These are phyloP conservation scores for Malassezia caprae DNA, from an alignment of 1,284 basidiomycete species.

Conservation along the genomic window DNA sequence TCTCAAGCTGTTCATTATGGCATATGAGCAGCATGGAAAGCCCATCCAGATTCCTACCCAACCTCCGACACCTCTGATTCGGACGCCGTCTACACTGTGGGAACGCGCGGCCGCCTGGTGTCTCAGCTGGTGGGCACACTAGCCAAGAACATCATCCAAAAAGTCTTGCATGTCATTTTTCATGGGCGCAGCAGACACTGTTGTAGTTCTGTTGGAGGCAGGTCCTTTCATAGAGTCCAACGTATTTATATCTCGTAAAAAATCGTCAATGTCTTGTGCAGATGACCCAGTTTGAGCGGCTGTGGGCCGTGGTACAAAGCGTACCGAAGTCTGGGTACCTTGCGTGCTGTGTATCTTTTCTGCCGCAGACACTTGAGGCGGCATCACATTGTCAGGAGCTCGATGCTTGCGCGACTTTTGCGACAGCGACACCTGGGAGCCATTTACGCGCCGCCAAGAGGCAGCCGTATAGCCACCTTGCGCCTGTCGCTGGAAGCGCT, in stretches of 20 bases:
- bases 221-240: background rate
- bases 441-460: background rate
- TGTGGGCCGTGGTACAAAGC: slow-evolving; percentile 3
- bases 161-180: slow-evolving; percentile 7
- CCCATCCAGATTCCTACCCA: background rate
- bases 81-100: background rate
- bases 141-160: slow-evolving; percentile 2
- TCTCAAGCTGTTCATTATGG: slow-evolving; percentile 7
- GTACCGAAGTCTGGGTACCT: background rate
- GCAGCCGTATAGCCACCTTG: background rate
- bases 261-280: slow-evolving; percentile 13
- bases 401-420: background rate
- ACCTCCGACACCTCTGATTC: background rate
- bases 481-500: background rate
- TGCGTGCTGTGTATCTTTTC: background rate
- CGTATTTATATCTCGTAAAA: slow-evolving; percentile 4
- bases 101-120: background rate
- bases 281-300: background rate
- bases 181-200: background rate
- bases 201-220: too few relatives aligned
- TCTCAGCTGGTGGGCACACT: background rate
- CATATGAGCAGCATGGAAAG: slow-evolving; percentile 7
- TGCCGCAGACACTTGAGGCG: background rate
- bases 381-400: background rate
- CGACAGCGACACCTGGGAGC: background rate